Conservation (phyloP, 2,329 filamentous ascomycete species). For the Sporothrix mexicana region DNA sequence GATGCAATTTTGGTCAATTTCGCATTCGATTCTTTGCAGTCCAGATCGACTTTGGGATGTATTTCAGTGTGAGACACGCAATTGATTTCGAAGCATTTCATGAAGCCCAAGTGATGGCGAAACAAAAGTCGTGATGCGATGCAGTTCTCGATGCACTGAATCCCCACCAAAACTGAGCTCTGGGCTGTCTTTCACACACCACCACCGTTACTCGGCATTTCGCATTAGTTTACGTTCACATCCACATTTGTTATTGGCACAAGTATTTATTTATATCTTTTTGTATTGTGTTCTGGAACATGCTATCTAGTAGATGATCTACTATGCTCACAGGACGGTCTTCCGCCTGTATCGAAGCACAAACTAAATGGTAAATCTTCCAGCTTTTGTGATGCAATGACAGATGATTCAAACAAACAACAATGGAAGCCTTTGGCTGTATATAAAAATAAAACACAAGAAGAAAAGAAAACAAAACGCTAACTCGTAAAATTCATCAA, state of each 20-base stretch:
- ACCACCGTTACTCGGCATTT: background rate
- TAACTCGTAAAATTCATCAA: background rate
- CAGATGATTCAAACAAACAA: background rate
- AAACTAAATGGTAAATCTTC: background rate
- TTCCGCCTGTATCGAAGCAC: background rate
- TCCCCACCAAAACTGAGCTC: background rate
- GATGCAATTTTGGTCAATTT: too few species aligned
- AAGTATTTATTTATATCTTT: background rate
- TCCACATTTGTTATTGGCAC: too few species aligned
- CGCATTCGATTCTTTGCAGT: too few species aligned
- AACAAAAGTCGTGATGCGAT: background rate
- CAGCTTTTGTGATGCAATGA: background rate
- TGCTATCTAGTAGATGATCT: constrained; percentile 18
- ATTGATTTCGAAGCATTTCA: background rate
- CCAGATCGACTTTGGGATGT: too few species aligned
- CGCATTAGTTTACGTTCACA: background rate
- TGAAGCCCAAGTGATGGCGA: background rate
- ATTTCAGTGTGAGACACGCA: too few species aligned
- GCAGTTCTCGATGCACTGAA: background rate
- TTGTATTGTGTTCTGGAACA: constrained; percentile 8
- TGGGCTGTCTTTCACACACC: background rate
- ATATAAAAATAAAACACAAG: background rate
- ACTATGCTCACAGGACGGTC: constrained; percentile 3
- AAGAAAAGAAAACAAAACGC: background rate
- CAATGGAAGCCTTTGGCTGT: background rate